Evolutionary conservation across 441 rosid genomes (phyloP).

Genomic region (Erodium chrysanthum): DNA sequence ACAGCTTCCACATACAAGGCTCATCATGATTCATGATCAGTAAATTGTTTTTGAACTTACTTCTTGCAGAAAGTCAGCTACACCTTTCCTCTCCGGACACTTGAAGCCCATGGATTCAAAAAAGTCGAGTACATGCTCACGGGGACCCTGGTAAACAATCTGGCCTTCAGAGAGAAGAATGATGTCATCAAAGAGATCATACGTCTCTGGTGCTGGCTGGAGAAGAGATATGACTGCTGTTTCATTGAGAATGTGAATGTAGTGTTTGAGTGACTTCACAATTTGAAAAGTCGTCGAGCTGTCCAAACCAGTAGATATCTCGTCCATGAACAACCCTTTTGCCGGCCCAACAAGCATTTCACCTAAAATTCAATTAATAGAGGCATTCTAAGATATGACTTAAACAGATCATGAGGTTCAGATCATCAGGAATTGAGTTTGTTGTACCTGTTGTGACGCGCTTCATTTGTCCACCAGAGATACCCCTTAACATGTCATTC

Average conservation of each 20-base stretch:
- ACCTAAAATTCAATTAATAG: constrained; percentile 25
- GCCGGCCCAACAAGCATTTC: constrained; percentile 87
- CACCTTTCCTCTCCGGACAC: constrained; percentile 80
- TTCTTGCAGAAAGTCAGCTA: constrained; percentile 80
- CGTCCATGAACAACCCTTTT: constrained; percentile 67
- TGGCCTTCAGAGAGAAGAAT: constrained; percentile 64
- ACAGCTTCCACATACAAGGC: too few relatives aligned
- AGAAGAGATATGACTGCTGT: constrained; percentile 78
- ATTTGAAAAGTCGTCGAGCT: constrained; percentile 80
- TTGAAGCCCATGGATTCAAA: constrained; percentile 21
- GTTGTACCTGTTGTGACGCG: constrained; percentile 72
- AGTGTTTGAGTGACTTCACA: constrained; percentile 56
- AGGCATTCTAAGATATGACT: neutral
- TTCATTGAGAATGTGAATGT: constrained; percentile 59
- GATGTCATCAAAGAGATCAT: constrained; percentile 23
- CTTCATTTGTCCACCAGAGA: constrained; percentile 84
- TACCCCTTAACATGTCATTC: constrained; percentile 71
- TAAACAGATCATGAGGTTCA: too few relatives aligned
- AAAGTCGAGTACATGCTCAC: constrained; percentile 52
- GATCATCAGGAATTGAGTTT: neutral
- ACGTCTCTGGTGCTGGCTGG: constrained; percentile 88
- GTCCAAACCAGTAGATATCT: constrained; percentile 86
- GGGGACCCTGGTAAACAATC: constrained; percentile 71
- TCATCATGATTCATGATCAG: too few relatives aligned
- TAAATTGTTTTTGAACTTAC: constrained; percentile 13